Conservation (phyloP, 208 protist species). For the Leishmania martiniquensis region DNA sequence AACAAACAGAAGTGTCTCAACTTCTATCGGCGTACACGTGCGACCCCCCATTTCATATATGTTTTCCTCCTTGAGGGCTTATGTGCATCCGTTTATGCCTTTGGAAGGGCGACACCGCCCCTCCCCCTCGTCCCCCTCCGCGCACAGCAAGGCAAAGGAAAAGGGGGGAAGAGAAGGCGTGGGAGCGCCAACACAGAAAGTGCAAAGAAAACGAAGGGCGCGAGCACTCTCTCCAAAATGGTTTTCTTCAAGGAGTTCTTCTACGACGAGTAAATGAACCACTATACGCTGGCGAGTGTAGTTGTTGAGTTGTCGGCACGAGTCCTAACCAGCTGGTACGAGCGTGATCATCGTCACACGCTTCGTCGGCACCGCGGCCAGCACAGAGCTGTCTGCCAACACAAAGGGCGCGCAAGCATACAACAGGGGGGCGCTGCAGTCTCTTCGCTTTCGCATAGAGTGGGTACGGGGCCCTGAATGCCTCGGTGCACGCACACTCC, state of each 20-base stretch:
- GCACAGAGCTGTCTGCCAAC: neutral
- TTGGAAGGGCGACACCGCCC: neutral
- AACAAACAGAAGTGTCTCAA: slow-evolving; percentile 3
- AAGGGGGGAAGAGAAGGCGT: too few species aligned
- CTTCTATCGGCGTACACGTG: neutral
- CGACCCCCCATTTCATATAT: neutral
- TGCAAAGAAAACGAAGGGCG: slow-evolving; percentile 5
- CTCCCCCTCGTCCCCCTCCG: neutral
- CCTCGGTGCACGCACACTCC: neutral
- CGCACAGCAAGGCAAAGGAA: neutral
- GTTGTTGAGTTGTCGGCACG: neutral
- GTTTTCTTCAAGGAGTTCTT: neutral
- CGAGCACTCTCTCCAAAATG: neutral
- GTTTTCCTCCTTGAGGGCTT: neutral
- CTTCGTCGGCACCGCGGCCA: neutral
- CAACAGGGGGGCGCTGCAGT: neutral
- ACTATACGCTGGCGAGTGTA: neutral
- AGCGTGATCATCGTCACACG: neutral
- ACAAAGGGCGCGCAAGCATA: neutral
- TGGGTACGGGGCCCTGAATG: neutral
- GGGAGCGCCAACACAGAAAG: too few species aligned
- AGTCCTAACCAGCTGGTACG: neutral
- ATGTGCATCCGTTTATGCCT: too few species aligned
- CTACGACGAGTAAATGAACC: neutral
- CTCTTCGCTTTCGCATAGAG: neutral